A percentile compares a stretch with the other conserved stretches of the same genome.
These are phyloP conservation scores for Pouteria glomerata DNA, from an alignment of 148 eudicot species.

Conservation along the genomic window DNA sequence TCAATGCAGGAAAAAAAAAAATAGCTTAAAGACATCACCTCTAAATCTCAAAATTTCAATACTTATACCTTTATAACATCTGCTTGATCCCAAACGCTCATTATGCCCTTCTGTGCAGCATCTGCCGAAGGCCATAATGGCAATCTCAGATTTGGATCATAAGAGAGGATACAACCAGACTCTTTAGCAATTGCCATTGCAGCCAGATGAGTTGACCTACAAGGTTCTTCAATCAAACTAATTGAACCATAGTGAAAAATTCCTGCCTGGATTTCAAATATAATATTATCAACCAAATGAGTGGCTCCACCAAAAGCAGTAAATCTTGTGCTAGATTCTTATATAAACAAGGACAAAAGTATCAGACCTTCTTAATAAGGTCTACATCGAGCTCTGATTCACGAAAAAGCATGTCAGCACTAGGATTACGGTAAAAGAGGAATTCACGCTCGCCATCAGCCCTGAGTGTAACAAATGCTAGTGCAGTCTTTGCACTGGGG, in stretches of 20 bases:
- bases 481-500: conserved; percentile 60
- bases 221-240: conserved; percentile 84
- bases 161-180: conserved; percentile 67
- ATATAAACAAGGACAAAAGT: neutral
- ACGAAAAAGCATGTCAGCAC: conserved; percentile 80
- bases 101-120: conserved; percentile 69
- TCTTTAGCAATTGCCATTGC: conserved; percentile 69
- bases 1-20: neutral
- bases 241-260: conserved; percentile 89
- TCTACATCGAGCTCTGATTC: conserved; percentile 71
- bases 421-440: conserved; percentile 72
- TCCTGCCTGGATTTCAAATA: conserved; percentile 45
- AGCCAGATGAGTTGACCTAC: conserved; percentile 77
- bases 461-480: conserved; percentile 68
- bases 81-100: conserved; percentile 86
- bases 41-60: neutral
- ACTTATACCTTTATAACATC: conserved; percentile 75
- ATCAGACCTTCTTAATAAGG: conserved; percentile 59
- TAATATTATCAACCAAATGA: neutral
- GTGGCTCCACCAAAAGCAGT: neutral
- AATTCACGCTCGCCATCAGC: conserved; percentile 86
- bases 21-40: neutral
- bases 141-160: conserved; percentile 82
- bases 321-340: neutral
- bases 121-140: conserved; percentile 84